Conservation (phyloP, 768 basidiomycete species). For the Phylloporus scabripes region DNA sequence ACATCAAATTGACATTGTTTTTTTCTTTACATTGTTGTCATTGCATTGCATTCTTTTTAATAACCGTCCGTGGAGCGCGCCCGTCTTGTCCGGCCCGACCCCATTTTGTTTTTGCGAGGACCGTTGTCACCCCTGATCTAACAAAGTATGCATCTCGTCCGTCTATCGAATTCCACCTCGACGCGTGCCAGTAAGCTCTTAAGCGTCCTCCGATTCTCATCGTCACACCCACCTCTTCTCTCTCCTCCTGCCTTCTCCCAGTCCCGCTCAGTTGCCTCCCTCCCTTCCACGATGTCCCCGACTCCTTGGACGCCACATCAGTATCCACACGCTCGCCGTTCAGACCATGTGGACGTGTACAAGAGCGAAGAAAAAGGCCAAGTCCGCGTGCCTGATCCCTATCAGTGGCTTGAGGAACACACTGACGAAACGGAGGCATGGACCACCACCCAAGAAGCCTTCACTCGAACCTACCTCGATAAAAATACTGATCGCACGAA, state of each 20-base stretch:
- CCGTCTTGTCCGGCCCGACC: not conserved
- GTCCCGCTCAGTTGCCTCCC: slow-evolving; percentile 5
- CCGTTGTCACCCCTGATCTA: slow-evolving; percentile 29
- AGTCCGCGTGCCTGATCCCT: slow-evolving; percentile 64
- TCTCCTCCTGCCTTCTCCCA: slow-evolving; percentile 1
- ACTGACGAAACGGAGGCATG: slow-evolving; percentile 60
- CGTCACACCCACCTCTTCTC: slow-evolving; percentile 4
- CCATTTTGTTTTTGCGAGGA: slow-evolving; percentile 13
- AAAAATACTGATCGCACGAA: slow-evolving; percentile 53
- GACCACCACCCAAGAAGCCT: slow-evolving; percentile 55
- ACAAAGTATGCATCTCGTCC: slow-evolving; percentile 20
- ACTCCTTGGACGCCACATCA: slow-evolving; percentile 49
- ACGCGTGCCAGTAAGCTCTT: slow-evolving; percentile 15
- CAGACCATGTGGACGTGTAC: slow-evolving; percentile 64
- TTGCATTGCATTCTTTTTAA: slow-evolving; percentile 1
- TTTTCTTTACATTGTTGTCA: not conserved
- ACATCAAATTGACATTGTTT: not conserved
- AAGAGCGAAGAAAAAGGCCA: slow-evolving; percentile 57
- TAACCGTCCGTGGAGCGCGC: not conserved
- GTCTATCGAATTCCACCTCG: slow-evolving; percentile 19
- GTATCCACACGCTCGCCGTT: slow-evolving; percentile 63
- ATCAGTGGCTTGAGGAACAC: slow-evolving; percentile 67
- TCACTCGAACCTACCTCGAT: slow-evolving; percentile 56
- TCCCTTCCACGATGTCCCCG: slow-evolving; percentile 30
- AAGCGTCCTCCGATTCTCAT: slow-evolving; percentile 11